Conservation (phyloP, 129 eudicot species). For the Helianthus tuberosus region DNA sequence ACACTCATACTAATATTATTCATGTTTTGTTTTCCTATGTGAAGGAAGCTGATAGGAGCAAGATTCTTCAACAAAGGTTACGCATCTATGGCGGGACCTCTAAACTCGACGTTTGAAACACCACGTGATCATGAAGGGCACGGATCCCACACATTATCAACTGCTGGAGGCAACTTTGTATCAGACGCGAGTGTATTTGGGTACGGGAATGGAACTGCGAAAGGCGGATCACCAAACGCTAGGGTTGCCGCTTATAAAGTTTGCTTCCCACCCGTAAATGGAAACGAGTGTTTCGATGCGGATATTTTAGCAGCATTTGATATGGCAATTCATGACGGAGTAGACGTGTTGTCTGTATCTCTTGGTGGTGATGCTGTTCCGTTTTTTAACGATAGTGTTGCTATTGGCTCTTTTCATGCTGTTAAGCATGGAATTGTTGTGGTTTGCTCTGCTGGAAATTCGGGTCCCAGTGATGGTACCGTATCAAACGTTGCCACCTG, state of each 20-base stretch:
- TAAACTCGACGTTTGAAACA: conserved; percentile 49
- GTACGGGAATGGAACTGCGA: conserved; percentile 81
- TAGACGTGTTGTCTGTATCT: conserved; percentile 86
- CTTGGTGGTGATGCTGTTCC: conserved; percentile 74
- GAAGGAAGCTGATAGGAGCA: conserved; percentile 94
- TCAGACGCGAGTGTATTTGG: conserved; percentile 67
- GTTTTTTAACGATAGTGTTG: conserved; percentile 61
- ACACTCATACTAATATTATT: not conserved
- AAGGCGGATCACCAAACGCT: conserved; percentile 94
- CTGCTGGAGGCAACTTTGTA: conserved; percentile 90
- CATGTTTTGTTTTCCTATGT: not conserved
- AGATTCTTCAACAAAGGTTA: conserved; percentile 89
- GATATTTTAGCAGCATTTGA: conserved; percentile 93
- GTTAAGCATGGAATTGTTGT: conserved; percentile 76
- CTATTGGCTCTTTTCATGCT: conserved; percentile 91
- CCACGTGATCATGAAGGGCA: conserved; percentile 90
- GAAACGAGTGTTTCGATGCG: conserved; percentile 77
- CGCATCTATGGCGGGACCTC: conserved; percentile 54
- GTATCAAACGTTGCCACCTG: conserved; percentile 82
- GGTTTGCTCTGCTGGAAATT: conserved; percentile 88
- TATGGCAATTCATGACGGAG: conserved; percentile 85
- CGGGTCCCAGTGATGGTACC: conserved; percentile 68
- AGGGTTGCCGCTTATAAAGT: conserved; percentile 92
- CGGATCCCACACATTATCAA: conserved; percentile 95
- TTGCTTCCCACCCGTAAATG: conserved; percentile 67